Conservation (phyloP, 2,329 filamentous ascomycete genomes). For the Coleophoma cylindrospora region DNA sequence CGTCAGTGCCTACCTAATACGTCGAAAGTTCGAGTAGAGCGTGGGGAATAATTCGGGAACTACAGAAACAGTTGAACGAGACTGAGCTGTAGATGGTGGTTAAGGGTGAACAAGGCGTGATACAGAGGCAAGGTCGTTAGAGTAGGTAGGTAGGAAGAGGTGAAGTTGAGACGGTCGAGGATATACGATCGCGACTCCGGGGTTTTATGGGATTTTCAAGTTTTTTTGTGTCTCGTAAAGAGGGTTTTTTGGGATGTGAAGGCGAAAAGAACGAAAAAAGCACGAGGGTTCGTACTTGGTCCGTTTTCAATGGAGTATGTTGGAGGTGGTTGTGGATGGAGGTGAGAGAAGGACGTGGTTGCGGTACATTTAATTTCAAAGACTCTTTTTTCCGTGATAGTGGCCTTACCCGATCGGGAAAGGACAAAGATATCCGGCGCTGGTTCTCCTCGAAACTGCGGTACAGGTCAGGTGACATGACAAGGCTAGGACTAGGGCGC, state of each 20-base stretch:
- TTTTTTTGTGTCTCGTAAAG: constrained; percentile 30
- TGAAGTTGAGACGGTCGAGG: constrained; percentile 19
- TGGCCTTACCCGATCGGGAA: not conserved
- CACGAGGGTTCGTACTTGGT: constrained; percentile 27
- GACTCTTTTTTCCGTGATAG: not conserved
- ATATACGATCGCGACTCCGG: constrained; percentile 21
- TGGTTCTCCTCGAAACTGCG: too few relatives aligned
- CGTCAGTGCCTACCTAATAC: too few relatives aligned
- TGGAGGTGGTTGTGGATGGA: constrained; percentile 9
- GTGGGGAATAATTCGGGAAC: not conserved
- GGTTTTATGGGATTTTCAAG: constrained; percentile 29
- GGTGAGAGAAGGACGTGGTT: constrained; percentile 1
- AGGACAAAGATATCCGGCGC: too few relatives aligned
- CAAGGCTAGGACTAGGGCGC: too few relatives aligned
- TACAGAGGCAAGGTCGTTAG: constrained; percentile 10
- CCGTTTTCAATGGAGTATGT: constrained; percentile 19
- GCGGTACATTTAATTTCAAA: not conserved
- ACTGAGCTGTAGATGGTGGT: not conserved
- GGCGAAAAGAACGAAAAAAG: constrained; percentile 30
- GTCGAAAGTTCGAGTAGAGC: too few relatives aligned
- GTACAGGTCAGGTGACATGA: too few relatives aligned
- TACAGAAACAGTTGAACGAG: not conserved
- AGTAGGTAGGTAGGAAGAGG: constrained; percentile 10
- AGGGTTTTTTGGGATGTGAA: constrained; percentile 25
- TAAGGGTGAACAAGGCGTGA: not conserved